Evolutionary conservation across 768 basidiomycete genomes (phyloP).

Genomic region (Suillus americanus): DNA sequence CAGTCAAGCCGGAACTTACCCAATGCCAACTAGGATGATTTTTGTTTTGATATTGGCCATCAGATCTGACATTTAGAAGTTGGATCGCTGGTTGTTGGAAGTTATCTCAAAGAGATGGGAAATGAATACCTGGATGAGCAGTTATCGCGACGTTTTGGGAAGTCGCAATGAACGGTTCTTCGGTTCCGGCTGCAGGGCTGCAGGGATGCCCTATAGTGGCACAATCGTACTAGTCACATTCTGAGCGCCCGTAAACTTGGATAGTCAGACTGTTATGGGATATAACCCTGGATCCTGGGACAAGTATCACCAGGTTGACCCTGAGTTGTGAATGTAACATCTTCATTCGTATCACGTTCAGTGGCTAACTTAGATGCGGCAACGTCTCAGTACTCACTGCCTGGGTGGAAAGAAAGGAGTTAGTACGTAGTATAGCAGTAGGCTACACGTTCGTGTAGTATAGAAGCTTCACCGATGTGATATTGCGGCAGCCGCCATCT

Average conservation of each 20-base stretch:
- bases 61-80: not conserved
- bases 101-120: not conserved
- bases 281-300: not conserved
- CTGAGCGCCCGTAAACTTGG: not conserved
- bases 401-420: no score
- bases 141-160: not conserved
- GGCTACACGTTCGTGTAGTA: no score
- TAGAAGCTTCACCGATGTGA: no score
- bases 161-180: no score
- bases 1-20: constrained; percentile 36
- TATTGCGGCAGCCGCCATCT: not conserved
- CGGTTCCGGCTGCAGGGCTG: no score
- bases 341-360: no score
- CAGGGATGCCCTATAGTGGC: not conserved
- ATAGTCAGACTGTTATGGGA: not conserved
- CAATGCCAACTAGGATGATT: constrained; percentile 50
- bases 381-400: no score
- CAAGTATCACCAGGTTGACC: not conserved
- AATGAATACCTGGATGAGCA: not conserved
- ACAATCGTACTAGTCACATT: not conserved
- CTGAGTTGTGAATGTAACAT: not conserved
- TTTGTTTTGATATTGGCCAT: constrained; percentile 21
- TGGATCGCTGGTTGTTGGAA: not conserved
- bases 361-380: no score
- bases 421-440: no score